Evolutionary conservation across 257 asterid species (phyloP), one percentile per base, ranked within the genome.

Genomic region (Penstemon barbatus): DNA sequence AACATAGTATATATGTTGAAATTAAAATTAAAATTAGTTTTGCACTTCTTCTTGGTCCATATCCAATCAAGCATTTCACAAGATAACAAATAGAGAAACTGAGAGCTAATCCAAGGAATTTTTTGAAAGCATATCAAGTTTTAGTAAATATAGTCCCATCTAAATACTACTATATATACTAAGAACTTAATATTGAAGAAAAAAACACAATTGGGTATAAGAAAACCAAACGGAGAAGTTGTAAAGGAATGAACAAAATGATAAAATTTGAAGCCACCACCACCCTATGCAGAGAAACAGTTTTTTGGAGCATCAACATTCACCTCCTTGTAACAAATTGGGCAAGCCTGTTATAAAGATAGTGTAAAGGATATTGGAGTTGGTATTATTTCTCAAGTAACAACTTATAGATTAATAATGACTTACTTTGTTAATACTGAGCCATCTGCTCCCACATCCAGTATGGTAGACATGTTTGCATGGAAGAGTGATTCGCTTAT

Each of bases 361-460:
- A 68, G n/a, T 46, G 71, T 78, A 19, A 79, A 80, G 50, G 55
- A 51, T 36, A 39, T 42, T 44, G 3, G 37, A 53, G 6, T 6
- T 15, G 38, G 61, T 8, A 66, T 45, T 38, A 4, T 25, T 37
- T 36, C 10, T 41, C 3, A 45, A 51, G 10, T 38, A 37, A 36
- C 33, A 25, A 25, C 33, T 25, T 25, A 25, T 33, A 62, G 76
- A 38, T 68, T 33, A 36, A 70, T 33, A 36, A 70, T 33, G 66
- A 80, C 78, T 81, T 80, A 89, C 98, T 77, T 92, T 92, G 75
- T 89, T 92, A 70, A 92, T 89, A 54, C 89, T 82, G 61, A 92
- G 96, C 98, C 98, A 92, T 85, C 81, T 83, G 83, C 84, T 87
- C 63, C 97, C 96, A 78, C 98, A 92, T 54, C 74, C 74, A 13